Evolutionary conservation across 2,329 filamentous ascomycete species (phyloP).

Genomic region (Achaetomium macrosporum): DNA sequence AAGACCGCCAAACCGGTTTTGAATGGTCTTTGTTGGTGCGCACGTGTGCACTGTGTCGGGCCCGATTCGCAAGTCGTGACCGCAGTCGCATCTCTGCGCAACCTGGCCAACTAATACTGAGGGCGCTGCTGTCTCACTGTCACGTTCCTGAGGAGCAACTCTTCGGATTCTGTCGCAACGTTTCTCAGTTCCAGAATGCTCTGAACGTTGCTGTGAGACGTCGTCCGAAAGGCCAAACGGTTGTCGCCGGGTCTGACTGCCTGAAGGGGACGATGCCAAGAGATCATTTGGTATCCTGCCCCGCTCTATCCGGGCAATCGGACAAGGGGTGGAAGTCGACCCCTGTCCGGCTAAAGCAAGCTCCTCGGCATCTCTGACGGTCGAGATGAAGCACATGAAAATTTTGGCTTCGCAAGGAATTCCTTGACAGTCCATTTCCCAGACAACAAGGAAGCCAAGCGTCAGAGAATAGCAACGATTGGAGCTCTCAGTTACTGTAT

Average conservation of each 20-base stretch:
- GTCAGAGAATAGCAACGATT: not conserved
- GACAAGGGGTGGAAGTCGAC: slow-evolving; percentile 6
- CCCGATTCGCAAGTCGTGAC: slow-evolving; percentile 1
- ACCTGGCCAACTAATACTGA: too few species aligned
- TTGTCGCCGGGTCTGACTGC: slow-evolving; percentile 18
- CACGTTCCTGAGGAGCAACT: too few species aligned
- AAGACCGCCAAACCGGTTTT: slow-evolving; percentile 5
- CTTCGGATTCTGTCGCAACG: too few species aligned
- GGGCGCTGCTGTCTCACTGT: too few species aligned
- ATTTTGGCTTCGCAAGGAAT: slow-evolving; percentile 2
- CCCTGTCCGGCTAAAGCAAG: slow-evolving; percentile 9
- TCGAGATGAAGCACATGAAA: slow-evolving; percentile 23
- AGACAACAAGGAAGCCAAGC: too few species aligned
- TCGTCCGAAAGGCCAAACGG: not conserved
- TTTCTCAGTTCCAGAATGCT: too few species aligned
- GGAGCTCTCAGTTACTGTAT: slow-evolving; percentile 1
- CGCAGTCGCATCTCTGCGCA: not conserved
- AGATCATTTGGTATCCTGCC: slow-evolving; percentile 9
- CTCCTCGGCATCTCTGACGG: slow-evolving; percentile 21
- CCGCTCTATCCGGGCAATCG: slow-evolving; percentile 18
- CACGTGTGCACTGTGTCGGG: too few species aligned
- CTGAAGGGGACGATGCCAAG: slow-evolving; percentile 18
- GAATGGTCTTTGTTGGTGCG: too few species aligned
- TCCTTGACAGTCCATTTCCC: not conserved
- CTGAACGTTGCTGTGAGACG: not conserved